Evolutionary conservation across 345 rosid species (phyloP), one percentile per base, ranked within the genome.

Genomic region (Hypericum androsaemum): DNA sequence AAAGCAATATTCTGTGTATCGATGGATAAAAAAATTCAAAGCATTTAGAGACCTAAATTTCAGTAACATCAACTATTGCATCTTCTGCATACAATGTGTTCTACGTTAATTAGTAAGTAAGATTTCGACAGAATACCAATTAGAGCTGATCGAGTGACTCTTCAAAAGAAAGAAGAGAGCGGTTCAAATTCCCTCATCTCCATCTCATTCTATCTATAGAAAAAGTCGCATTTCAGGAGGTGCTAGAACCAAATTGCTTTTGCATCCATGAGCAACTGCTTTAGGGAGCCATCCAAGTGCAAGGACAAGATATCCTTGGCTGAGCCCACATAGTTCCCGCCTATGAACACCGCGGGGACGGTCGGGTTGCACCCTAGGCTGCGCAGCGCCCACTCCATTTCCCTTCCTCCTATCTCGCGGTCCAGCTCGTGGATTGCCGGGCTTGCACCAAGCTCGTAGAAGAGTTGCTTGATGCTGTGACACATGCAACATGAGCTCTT

Each of bases 401-500:
- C 94, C 61, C 69, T 76, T 38, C 94, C 95, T 49, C 74, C 76
- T 10, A 78, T 70, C n/a, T 88, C 90, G 5, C 77, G 81, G 57
- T 92, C 94, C 8, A 88, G 69, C 83, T 92, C 98, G 39, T 92
- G 95, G 59, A 92, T 81, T 4, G 84, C 90, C 8, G 98, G 98
- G 78, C 97, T 85, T 8, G 95, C 95, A 9, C 97, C 97, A 1
- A 92, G 94, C 41, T 88, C 97, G 40, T 88, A 85, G 66, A 92
- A 85, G 40, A 92, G 88, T 36, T 80, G 71, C 81, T 80, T 88
- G 78, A 92, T 83, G 82, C 97, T 88, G 43, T 88, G 89, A 66
- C 97, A 83, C 97, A 88, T 88, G 72, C 82, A 92, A 50, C 99
- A 92, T 28, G 99, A 78, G 64, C 99, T 92, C 80, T 81, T 92